Evolutionary conservation across 257 asterid genomes (phyloP), one percentile per base, ranked within the genome.

Genomic region (Misopates orontium): DNA sequence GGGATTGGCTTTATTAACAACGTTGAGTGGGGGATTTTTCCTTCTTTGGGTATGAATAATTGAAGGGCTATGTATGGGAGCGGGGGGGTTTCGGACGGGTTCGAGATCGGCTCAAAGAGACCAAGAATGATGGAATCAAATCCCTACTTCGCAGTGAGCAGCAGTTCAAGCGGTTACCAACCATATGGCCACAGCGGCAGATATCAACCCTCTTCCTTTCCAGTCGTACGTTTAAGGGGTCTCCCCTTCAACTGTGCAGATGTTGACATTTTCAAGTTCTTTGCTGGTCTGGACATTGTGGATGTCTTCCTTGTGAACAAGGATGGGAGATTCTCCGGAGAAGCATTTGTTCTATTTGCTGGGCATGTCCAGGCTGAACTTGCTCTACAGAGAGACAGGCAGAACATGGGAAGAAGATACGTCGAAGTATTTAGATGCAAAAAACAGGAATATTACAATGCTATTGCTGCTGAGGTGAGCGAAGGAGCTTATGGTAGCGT

Each of bases 61-160:
- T 85, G 97, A 93, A 93, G 99, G 97, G 87, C 96, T 78, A 82
- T 86, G 90, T 94, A 82, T 85, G 99, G 97, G 91, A 94, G 99
- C 96, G 96, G 96, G 95, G 99, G 96, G 97, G 89, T 86, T 80
- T 87, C 96, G 75, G 97, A 90, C 85, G 95, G 96, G 92, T 94
- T 86, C 95, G 91, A 77, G 96, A 85, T 94, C 88, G 95, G 97
- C 91, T 90, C 99, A 86, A 94, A 94, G 99, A 86, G 99, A 86
- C 99, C 97, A 86, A 90, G 99, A 94, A 82, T 94, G 96, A 90
- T 80, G 96, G 99, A 94, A 77, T 83, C 99, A 68, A 90, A 83
- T 86, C 95, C 96, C 90, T 94, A 94, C 97, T 88, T 94, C 86
- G 95, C 95, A 86, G 97, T 86, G 87, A 82, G 84, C 87, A 80